Percentiles rank a stretch among this genome's conserved stretches.
phyloP scores from a whole-genome alignment of 2,329 filamentous ascomycete genomes.

The Colletotrichum brevisporum region DNA sequence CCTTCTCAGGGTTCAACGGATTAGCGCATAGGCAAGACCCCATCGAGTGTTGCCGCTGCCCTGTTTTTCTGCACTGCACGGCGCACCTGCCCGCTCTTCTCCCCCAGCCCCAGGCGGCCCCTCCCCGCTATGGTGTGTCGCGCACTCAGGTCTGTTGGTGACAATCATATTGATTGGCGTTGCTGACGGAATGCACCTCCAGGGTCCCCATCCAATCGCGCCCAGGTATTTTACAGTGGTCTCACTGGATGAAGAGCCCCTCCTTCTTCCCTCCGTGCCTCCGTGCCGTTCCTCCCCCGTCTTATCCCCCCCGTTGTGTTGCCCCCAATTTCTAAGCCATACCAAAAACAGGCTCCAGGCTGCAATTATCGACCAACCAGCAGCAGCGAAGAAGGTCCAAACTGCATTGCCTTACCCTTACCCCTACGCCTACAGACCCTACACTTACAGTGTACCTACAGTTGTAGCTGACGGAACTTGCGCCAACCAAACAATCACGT shows the following conservation, averaged over 20 bases:
- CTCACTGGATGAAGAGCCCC: too few relatives aligned
- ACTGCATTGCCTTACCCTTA: not conserved
- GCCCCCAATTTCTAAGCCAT: not conserved
- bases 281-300: not conserved
- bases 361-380: not conserved
- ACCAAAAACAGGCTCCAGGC: slow-evolving; percentile 1
- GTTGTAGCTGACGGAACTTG: not conserved
- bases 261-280: too few relatives aligned
- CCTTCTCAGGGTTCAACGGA: not conserved
- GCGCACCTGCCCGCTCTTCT: not conserved
- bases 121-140: not conserved
- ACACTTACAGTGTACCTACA: too few relatives aligned
- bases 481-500: not conserved
- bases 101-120: not conserved
- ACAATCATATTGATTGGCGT: not conserved
- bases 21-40: not conserved
- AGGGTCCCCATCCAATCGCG: too few relatives aligned
- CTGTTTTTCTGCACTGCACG: not conserved
- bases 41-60: not conserved
- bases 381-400: too few relatives aligned
- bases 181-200: too few relatives aligned
- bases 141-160: too few relatives aligned
- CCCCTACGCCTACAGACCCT: not conserved
- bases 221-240: too few relatives aligned
- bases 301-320: not conserved